These are phyloP conservation scores for Metschnikowia vanudenii DNA, from an alignment of 805 yeast genomes.

Conservation along the genomic window DNA sequence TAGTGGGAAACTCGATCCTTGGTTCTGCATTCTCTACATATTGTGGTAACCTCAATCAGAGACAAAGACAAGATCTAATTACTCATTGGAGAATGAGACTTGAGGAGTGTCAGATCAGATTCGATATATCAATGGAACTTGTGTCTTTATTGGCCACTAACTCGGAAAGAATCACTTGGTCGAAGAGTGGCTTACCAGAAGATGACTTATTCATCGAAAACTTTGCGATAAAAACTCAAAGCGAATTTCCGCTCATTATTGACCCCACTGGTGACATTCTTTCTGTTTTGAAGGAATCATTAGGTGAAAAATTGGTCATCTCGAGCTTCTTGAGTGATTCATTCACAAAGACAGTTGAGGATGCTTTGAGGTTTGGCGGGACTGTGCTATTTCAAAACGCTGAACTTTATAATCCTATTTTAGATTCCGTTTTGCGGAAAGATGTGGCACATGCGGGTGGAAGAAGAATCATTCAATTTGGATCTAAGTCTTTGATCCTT, in stretches of 20 bases:
- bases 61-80: slow-evolving; percentile 37
- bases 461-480: slow-evolving; percentile 58
- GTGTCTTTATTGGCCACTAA: slow-evolving; percentile 40
- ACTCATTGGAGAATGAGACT: slow-evolving; percentile 39
- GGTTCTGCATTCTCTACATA: slow-evolving; percentile 62
- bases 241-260: slow-evolving; percentile 54
- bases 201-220: slow-evolving; percentile 68
- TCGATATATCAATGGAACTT: slow-evolving; percentile 34
- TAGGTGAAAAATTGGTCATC: slow-evolving; percentile 39
- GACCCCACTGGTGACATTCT: slow-evolving; percentile 57
- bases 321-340: slow-evolving; percentile 74
- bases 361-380: slow-evolving; percentile 83
- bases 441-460: slow-evolving; percentile 72
- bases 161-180: slow-evolving; percentile 50
- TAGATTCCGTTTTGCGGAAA: slow-evolving; percentile 58
- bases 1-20: slow-evolving; percentile 67
- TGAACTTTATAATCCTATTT: slow-evolving; percentile 73
- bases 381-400: slow-evolving; percentile 71
- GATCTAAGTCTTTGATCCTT: slow-evolving; percentile 62
- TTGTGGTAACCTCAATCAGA: slow-evolving; percentile 57
- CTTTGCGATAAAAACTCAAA: slow-evolving; percentile 47
- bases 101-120: slow-evolving; percentile 33
- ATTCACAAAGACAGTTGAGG: slow-evolving; percentile 67
- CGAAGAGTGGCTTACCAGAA: slow-evolving; percentile 47
- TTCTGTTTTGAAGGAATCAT: slow-evolving; percentile 35